Evolutionary conservation across 495 filamentous ascomycete species (phyloP), one percentile per base, ranked within the genome.

Genomic region (Talaromyces liani): DNA sequence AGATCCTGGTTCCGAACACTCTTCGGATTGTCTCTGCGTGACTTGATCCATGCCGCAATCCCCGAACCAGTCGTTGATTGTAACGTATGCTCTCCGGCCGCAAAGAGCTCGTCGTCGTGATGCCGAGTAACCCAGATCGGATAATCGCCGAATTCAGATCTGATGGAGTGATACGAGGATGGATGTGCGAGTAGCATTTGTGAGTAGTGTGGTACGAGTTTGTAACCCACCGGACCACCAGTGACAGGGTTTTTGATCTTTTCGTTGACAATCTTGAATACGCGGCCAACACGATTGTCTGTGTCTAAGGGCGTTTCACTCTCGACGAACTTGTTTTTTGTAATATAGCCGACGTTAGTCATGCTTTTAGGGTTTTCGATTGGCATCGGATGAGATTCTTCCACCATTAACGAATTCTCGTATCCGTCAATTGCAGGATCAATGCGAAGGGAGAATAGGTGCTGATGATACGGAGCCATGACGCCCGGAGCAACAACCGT

Each of bases 401-500:
- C 88, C 67, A 85, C 83, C 14, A 84, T 81, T 6, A 91, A 69
- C 0, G 85, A 80, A 71, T 92, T 93, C 25, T 72, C 66, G 56
- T 84, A 79, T 1, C 91, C 93, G 61, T 90, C 91, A 54, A 96
- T 77, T 53, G 83, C 81, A 0, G 93, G 92, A 73, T 96, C 92
- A 6, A 96, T 83, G 24, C 93, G 90, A 0, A 96, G 84, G 18
- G 83, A 89, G 79, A 97, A 93, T 60, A 96, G 87, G 73, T 97
- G 93, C 68, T 96, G 93, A 68, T 96, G 93, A 65, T 88, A 82
- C 51, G 85, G 76, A 0, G 83, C 91, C 5, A 97, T 77, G 5
- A 92, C 91, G 0, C 93, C 93, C 0, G 91, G 91, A 57, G 90
- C 88, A 4, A 97, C 90, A 34, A 91, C 75, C 0, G 92, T 97